Evolutionary conservation across 202 grass and related monocot species (phyloP), one percentile per base, ranked within the genome.

Genomic region (Bolboschoenoplectus hybrid): DNA sequence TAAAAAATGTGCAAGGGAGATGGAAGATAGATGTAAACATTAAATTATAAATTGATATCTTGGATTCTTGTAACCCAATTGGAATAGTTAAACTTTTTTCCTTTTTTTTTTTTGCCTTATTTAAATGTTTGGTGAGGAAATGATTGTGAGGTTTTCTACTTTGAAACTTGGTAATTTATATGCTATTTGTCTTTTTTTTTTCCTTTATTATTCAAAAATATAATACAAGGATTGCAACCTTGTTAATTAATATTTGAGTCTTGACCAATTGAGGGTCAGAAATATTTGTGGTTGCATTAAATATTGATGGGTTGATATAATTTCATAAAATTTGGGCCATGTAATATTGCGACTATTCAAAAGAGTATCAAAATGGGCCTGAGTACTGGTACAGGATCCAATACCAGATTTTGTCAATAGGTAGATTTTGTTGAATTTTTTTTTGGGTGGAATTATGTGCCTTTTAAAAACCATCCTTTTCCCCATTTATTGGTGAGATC

Each of bases 321-420:
- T 38, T 39, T 57, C 16, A 17, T 55, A 36, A 3, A 77, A 77
- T 50, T 9, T 1, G 45, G 74, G 12, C 74, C 49, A n/a, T 78
- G 6, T 78, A 55, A 77, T 56, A 9, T 1, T 76, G 1, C n/a
- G 1, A 35, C 44, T 49, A 26, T 32, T 74, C 9, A 35, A 74
- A 10, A 50, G 46, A 19, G 45, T 16, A 77, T 55, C 6, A 53
- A 56, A 77, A 79, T 79, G 75, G 75, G 75, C 75, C 75, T 60
- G 6, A 79, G 52, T 40, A 67, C 11, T 67, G 64, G 57, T 61
- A 74, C 71, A 34, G 9, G 75, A 58, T 58, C 14, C 11, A n/a
- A 60, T 40, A 40, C 3, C 9, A 60, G 74, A 75, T 35, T 74
- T 76, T 53, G 20, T 35, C 11, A 52, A 55, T 52, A 52, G 20